Evolutionary conservation across 768 basidiomycete species (phyloP).

Genomic region (Tulasnella sp.): DNA sequence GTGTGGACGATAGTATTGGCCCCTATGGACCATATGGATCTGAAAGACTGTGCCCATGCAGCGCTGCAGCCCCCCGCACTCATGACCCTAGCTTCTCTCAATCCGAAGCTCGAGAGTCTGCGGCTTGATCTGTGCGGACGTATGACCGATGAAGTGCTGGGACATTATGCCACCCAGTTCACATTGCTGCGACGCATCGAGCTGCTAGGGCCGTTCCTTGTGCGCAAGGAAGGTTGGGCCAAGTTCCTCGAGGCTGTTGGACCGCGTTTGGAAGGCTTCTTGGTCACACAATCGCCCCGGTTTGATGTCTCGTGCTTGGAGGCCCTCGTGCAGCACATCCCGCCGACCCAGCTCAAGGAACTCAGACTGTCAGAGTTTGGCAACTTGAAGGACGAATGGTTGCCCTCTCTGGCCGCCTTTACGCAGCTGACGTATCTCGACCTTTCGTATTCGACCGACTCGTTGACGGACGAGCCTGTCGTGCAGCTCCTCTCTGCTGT

Average conservation of each 20-base stretch:
- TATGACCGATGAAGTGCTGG: conserved; percentile 49
- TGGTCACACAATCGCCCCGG: conserved; percentile 74
- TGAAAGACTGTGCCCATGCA: no score
- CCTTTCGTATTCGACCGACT: conserved; percentile 44
- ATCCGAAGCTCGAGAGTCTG: conserved; percentile 68
- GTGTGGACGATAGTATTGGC: conserved; percentile 24
- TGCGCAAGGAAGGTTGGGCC: conserved; percentile 60
- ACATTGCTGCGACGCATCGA: conserved; percentile 56
- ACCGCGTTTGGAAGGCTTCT: conserved; percentile 52
- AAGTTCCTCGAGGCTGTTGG: conserved; percentile 52
- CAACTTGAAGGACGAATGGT: conserved; percentile 50
- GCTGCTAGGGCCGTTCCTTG: conserved; percentile 80
- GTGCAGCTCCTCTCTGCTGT: conserved; percentile 42
- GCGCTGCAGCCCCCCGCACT: conserved; percentile 60
- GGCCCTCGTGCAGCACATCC: conserved; percentile 40
- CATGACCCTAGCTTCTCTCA: conserved; percentile 59
- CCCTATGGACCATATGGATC: no score
- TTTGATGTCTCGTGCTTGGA: conserved; percentile 61
- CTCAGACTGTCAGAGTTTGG: conserved; percentile 74
- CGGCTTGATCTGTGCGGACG: conserved; percentile 80
- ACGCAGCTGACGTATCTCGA: conserved; percentile 47
- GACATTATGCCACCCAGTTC: conserved; percentile 48
- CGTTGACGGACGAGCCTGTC: conserved; percentile 45
- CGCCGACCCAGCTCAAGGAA: conserved; percentile 46
- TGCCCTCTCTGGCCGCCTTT: conserved; percentile 40